Evolutionary conservation across 108 stramenopile genomes (phyloP).

Genomic region (Skeletonema potamos): DNA sequence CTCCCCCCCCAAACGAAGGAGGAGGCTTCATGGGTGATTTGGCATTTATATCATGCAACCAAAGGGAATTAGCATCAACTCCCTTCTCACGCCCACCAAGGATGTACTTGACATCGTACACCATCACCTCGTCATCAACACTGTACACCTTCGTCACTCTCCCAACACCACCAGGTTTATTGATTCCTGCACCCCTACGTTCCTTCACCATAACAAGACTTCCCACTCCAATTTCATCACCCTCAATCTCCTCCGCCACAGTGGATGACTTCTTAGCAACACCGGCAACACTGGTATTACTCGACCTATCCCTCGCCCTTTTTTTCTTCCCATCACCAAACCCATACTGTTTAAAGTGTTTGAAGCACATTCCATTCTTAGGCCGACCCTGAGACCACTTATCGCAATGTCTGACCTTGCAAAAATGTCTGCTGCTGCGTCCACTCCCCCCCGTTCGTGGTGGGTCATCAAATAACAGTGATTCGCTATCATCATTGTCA

Average conservation of each 20-base stretch:
- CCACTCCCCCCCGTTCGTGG: neutral
- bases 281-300: neutral
- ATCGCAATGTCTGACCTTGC: neutral
- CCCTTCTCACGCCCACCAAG: slow-evolving; percentile 10
- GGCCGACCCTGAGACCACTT: neutral
- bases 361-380: neutral
- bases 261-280: neutral
- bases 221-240: neutral
- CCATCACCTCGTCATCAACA: neutral
- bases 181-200: neutral
- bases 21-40: neutral
- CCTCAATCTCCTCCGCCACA: no score
- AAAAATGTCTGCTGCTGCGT: neutral
- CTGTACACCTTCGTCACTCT: slow-evolving; percentile 9
- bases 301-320: neutral
- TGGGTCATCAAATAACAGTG: neutral
- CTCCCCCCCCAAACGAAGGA: neutral
- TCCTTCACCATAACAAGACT: slow-evolving; percentile 11
- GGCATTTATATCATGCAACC: neutral
- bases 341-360: neutral
- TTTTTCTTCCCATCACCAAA: neutral
- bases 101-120: slow-evolving; percentile 20
- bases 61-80: slow-evolving; percentile 3
- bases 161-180: slow-evolving; percentile 2
- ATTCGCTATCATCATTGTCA: neutral